These are phyloP conservation scores for Pisolithus albus DNA, from an alignment of 768 basidiomycete genomes.

Conservation along the genomic window DNA sequence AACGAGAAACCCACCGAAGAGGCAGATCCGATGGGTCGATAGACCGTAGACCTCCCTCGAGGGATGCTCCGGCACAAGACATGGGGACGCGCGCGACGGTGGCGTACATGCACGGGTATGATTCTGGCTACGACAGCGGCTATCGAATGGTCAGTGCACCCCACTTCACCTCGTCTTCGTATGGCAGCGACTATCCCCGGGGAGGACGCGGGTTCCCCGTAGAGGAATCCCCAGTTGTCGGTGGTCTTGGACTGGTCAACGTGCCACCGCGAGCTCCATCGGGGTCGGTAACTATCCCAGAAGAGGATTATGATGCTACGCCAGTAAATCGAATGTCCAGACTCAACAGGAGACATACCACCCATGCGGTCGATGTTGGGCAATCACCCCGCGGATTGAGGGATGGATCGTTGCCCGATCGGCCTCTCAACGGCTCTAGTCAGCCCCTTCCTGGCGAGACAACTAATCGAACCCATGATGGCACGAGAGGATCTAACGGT, in stretches of 20 bases:
- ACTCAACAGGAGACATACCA: constrained; percentile 21
- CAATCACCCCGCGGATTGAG: constrained; percentile 15
- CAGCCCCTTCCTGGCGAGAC: constrained; percentile 14
- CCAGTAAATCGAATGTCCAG: constrained; percentile 16
- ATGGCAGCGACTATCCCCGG: constrained; percentile 15
- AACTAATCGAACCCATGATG: constrained; percentile 10
- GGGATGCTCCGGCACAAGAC: background rate
- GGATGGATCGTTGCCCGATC: constrained; percentile 9
- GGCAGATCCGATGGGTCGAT: background rate
- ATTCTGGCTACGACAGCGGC: constrained; percentile 28
- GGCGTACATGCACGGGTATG: constrained; percentile 32
- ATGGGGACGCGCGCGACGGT: constrained; percentile 22
- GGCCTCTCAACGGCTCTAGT: constrained; percentile 11
- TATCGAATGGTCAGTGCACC: constrained; percentile 18
- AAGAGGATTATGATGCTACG: constrained; percentile 19
- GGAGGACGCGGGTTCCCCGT: constrained; percentile 21
- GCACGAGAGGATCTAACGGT: constrained; percentile 12
- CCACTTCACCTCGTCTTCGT: constrained; percentile 11
- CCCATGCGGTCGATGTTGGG: constrained; percentile 12
- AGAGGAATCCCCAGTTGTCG: constrained; percentile 22
- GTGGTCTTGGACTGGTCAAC: constrained; percentile 23
- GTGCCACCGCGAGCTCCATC: constrained; percentile 15
- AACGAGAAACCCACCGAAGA: constrained; percentile 5
- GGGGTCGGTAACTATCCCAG: constrained; percentile 21
- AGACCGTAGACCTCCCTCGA: background rate